These are phyloP conservation scores for Coemansia sp. DNA, from an alignment of 192 early-diverging fungal species.

Conservation along the genomic window DNA sequence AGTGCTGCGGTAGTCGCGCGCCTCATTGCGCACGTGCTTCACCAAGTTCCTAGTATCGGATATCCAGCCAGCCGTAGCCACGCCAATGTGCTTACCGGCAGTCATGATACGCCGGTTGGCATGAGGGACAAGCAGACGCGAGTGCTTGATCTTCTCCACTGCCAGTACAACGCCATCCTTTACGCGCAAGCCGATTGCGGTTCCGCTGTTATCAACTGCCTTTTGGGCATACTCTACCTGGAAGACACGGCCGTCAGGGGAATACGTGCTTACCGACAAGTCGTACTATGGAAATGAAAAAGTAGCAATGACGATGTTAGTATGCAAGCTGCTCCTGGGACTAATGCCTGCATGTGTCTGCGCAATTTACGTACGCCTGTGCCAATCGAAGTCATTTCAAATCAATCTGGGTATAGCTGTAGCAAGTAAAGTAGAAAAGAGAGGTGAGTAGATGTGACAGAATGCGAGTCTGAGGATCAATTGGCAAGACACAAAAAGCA, in stretches of 20 bases:
- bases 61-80: conserved; percentile 89
- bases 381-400: conserved; percentile 82
- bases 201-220: conserved; percentile 98
- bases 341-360: background rate
- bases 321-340: conserved; percentile 3
- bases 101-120: conserved; percentile 93
- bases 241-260: conserved; percentile 98
- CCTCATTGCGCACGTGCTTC: conserved; percentile 88
- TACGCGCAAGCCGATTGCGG: conserved; percentile 88
- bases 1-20: conserved; percentile 78
- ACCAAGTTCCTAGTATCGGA: conserved; percentile 91
- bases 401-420: background rate
- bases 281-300: conserved; percentile 71
- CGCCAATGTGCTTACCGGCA: conserved; percentile 88
- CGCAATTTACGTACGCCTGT: conserved; percentile 70
- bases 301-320: conserved; percentile 10
- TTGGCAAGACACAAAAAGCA: background rate
- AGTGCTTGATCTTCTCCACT: conserved; percentile 92
- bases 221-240: conserved; percentile 99
- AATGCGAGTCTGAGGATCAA: conserved; percentile 5
- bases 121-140: conserved; percentile 88
- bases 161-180: conserved; percentile 97
- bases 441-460: background rate
- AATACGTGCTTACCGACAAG: conserved; percentile 96
- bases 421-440: conserved; percentile 4